phyloP scores from a whole-genome alignment of 169 alveolate species.

The Plasmodium inui region DNA sequence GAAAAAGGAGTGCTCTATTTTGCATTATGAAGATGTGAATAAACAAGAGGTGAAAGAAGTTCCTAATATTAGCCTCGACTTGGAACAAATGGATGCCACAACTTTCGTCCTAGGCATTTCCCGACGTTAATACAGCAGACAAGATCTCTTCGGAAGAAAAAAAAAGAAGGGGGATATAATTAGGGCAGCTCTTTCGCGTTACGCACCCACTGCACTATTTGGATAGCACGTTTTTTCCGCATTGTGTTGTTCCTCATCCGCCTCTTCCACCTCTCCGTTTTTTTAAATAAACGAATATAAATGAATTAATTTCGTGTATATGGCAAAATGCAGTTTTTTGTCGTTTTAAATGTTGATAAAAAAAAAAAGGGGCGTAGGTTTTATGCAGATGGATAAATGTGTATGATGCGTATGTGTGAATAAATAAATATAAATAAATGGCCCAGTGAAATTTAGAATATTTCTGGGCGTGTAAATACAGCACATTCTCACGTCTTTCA shows the following conservation, averaged over 20 bases:
- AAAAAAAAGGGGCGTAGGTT: background rate
- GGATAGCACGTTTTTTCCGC: background rate
- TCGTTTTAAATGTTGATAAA: background rate
- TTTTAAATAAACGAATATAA: constrained; percentile 4
- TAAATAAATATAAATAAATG: background rate
- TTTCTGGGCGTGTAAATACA: background rate
- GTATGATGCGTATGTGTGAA: background rate
- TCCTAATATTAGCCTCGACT: background rate
- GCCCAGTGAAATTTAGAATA: background rate
- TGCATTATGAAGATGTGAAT: background rate
- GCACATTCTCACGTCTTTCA: background rate
- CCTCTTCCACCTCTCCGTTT: background rate
- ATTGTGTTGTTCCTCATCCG: background rate
- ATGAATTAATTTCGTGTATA: background rate
- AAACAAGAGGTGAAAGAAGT: background rate
- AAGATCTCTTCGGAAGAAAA: background rate
- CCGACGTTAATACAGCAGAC: background rate
- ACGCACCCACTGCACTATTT: background rate
- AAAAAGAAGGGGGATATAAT: background rate
- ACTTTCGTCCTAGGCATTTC: background rate
- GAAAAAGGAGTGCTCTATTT: background rate
- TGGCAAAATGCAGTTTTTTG: background rate
- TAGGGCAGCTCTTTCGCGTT: background rate
- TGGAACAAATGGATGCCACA: background rate
- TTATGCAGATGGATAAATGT: background rate